phyloP scores from a whole-genome alignment of 2,329 filamentous ascomycete species.

The Emmonsiellopsis sp. region DNA sequence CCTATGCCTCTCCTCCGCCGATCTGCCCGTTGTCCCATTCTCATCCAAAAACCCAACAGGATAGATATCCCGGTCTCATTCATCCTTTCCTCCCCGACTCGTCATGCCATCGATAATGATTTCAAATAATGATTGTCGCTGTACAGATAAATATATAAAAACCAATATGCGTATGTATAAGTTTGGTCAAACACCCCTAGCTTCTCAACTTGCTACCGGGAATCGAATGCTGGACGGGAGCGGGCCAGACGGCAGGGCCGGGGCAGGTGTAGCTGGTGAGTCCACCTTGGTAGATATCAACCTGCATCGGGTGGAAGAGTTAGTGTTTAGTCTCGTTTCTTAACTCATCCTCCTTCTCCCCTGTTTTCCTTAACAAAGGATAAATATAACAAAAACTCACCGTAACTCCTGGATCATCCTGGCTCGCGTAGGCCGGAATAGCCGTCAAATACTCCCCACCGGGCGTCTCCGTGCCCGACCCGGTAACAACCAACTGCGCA shows the following conservation, averaged over 20 bases:
- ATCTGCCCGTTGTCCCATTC: too few species aligned
- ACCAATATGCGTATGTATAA: too few species aligned
- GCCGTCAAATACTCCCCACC: slow-evolving; percentile 33
- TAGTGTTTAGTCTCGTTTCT: not conserved
- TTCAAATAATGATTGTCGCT: too few species aligned
- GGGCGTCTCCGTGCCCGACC: slow-evolving; percentile 38
- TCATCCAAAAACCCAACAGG: too few species aligned
- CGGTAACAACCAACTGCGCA: slow-evolving; percentile 45
- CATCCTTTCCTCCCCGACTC: not conserved
- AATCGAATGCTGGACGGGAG: too few species aligned
- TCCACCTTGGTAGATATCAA: slow-evolving; percentile 40
- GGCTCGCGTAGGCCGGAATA: slow-evolving; percentile 31
- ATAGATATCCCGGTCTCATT: too few species aligned
- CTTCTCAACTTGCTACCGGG: too few species aligned
- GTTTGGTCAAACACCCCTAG: too few species aligned
- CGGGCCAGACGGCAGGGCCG: slow-evolving; percentile 40
- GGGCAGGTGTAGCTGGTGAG: slow-evolving; percentile 41
- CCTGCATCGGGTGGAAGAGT: slow-evolving; percentile 15
- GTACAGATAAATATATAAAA: too few species aligned
- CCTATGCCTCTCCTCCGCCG: too few species aligned
- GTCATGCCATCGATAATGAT: not conserved
- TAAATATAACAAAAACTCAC: slow-evolving; percentile 22
- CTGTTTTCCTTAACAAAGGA: not conserved
- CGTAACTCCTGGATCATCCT: slow-evolving; percentile 17
- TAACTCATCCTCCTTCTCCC: not conserved